Evolutionary conservation across 2,329 filamentous ascomycete genomes (phyloP).

Genomic region (Aspergillus novofumigatus): DNA sequence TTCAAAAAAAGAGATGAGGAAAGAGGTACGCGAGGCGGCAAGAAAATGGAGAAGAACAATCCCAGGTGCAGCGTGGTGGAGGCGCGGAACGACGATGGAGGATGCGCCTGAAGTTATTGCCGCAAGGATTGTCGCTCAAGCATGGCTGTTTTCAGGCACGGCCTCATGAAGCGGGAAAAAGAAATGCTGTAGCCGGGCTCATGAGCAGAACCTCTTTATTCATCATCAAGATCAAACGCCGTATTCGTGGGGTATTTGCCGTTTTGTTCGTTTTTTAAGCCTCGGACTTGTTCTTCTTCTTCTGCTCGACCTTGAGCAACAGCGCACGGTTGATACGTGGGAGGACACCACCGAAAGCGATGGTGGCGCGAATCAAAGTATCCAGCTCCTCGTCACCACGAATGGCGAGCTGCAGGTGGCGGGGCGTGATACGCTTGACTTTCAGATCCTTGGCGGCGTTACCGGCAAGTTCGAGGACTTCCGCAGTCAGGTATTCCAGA

Average conservation of each 20-base stretch:
- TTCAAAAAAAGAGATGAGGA: conserved; percentile 12
- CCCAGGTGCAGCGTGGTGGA: conserved; percentile 25
- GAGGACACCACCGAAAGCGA: conserved; percentile 95
- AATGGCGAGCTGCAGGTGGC: conserved; percentile 95
- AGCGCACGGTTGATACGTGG: conserved; percentile 98
- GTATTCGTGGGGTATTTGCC: conserved; percentile 21
- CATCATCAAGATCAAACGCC: conserved; percentile 23
- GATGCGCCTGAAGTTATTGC: conserved; percentile 1
- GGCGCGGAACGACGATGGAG: conserved; percentile 4
- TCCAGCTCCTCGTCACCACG: conserved; percentile 98
- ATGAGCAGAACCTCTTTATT: conserved; percentile 15
- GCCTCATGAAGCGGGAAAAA: conserved; percentile 1
- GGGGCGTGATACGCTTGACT: conserved; percentile 98
- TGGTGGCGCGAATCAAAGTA: conserved; percentile 93
- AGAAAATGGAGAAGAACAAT: conserved; percentile 17
- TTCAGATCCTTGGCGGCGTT: conserved; percentile 99
- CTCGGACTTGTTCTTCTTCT: conserved; percentile 74
- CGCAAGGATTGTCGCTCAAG: not conserved
- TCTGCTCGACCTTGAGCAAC: conserved; percentile 92
- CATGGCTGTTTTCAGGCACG: not conserved
- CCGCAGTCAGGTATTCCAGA: conserved; percentile 94
- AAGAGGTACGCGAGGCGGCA: conserved; percentile 4
- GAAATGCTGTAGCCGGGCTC: conserved; percentile 12
- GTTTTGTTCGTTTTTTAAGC: conserved; percentile 19
- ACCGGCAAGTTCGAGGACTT: conserved; percentile 95